A percentile compares a stretch with the other conserved stretches of the same genome.
Conservation (phyloP, 805 yeast species). For the Yamadazyma sp. region DNA sequence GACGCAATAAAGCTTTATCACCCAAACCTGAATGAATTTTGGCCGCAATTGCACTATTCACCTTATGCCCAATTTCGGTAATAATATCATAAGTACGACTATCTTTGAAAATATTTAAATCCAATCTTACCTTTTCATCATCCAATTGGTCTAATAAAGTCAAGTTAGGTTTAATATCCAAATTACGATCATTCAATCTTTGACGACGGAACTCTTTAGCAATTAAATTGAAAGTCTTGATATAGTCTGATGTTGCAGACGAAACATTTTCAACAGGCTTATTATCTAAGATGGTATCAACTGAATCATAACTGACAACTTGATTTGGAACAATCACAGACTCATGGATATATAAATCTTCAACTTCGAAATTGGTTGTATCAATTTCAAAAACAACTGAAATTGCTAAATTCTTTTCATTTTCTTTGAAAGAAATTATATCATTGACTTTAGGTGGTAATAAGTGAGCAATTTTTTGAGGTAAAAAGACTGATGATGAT, state of each 20-base stretch:
- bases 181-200: conserved; percentile 49
- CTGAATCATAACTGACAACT: conserved; percentile 50
- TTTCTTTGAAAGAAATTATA: conserved; percentile 57
- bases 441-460: conserved; percentile 66
- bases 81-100: conserved; percentile 55
- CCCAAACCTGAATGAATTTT: conserved; percentile 73
- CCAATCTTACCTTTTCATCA: conserved; percentile 74
- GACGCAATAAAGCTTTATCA: conserved; percentile 77
- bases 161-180: conserved; percentile 50
- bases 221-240: conserved; percentile 60
- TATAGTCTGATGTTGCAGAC: conserved; percentile 61
- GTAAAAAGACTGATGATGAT: conserved; percentile 83
- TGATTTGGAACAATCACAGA: conserved; percentile 64
- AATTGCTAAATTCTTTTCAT: conserved; percentile 60
- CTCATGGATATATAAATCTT: conserved; percentile 75
- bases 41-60: conserved; percentile 83
- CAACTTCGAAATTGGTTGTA: conserved; percentile 64
- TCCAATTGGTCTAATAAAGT: conserved; percentile 77
- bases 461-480: conserved; percentile 67
- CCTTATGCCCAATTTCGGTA: conserved; percentile 76
- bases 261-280: conserved; percentile 27
- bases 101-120: conserved; percentile 68
- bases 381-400: conserved; percentile 82
- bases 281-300: conserved; percentile 49
- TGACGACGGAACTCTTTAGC: conserved; percentile 70